Evolutionary conservation across 345 rosid species (phyloP).

Genomic region (Psidium guajava): DNA sequence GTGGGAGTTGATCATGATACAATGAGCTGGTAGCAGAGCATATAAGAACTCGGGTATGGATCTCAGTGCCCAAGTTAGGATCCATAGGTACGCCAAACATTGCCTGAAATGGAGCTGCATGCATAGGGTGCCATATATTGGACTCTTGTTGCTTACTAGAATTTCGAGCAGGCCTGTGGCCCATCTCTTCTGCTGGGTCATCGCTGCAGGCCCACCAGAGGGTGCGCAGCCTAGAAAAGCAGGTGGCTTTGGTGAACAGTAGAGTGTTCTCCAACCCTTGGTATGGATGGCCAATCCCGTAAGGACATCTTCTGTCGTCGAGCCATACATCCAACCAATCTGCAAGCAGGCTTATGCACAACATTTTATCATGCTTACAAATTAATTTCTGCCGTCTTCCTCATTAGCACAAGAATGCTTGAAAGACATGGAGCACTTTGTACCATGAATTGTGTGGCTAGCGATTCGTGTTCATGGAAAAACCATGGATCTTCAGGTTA

Average conservation of each 20-base stretch:
- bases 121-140: slow-evolving; percentile 11
- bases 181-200: slow-evolving; percentile 63
- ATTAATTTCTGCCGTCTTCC: neutral
- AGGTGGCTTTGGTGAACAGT: slow-evolving; percentile 17
- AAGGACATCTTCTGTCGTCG: slow-evolving; percentile 38
- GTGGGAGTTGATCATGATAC: slow-evolving; percentile 35
- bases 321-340: slow-evolving; percentile 64
- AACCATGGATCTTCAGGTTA: neutral
- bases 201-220: slow-evolving; percentile 10
- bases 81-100: slow-evolving; percentile 19
- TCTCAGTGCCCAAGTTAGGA: slow-evolving; percentile 23
- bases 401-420: neutral
- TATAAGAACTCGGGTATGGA: slow-evolving; percentile 56
- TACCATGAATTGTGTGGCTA: neutral
- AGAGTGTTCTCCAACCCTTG: slow-evolving; percentile 37
- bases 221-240: slow-evolving; percentile 61
- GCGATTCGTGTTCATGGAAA: neutral
- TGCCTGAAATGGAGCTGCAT: slow-evolving; percentile 36
- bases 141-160: slow-evolving; percentile 24
- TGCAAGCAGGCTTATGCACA: neutral
- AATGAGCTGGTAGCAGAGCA: slow-evolving; percentile 44
- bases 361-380: neutral
- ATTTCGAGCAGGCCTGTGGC: slow-evolving; percentile 46
- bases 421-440: neutral
- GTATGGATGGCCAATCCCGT: slow-evolving; percentile 9